Percentiles rank a stretch among this genome's conserved stretches.
Conservation (phyloP, 2,329 filamentous ascomycete species). For the Pseudonectria foliicola region DNA sequence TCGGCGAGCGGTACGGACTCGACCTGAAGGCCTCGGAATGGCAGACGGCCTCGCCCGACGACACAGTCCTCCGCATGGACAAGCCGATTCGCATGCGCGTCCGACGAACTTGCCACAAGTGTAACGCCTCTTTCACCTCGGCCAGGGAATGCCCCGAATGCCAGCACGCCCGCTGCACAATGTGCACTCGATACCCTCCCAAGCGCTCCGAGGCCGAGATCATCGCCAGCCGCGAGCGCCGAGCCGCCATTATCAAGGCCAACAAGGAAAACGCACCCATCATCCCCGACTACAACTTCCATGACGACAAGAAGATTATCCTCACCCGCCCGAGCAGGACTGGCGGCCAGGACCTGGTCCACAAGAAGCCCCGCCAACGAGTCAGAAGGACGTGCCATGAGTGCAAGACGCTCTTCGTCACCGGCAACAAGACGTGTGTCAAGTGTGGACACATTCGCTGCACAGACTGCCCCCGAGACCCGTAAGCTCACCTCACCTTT, state of each 20-base stretch:
- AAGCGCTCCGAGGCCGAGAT: constrained; percentile 53
- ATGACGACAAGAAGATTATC: constrained; percentile 38
- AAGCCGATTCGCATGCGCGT: constrained; percentile 74
- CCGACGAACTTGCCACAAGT: constrained; percentile 74
- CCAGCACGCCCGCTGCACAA: constrained; percentile 72
- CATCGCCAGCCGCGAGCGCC: constrained; percentile 44
- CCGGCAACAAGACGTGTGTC: constrained; percentile 55
- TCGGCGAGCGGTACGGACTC: constrained; percentile 48
- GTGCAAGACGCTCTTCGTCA: constrained; percentile 57
- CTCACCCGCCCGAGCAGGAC: constrained; percentile 59
- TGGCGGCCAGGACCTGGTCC: constrained; percentile 63
- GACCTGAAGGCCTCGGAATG: constrained; percentile 49
- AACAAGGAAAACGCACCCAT: constrained; percentile 51
- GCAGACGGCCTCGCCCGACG: constrained; percentile 40
- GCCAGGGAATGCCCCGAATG: constrained; percentile 71
- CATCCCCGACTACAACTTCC: constrained; percentile 42
- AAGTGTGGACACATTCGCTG: constrained; percentile 68
- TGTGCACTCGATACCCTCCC: constrained; percentile 68
- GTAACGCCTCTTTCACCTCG: constrained; percentile 64
- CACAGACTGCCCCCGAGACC: constrained; percentile 72
- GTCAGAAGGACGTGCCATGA: constrained; percentile 70
- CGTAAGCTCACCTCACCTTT: too few relatives aligned
- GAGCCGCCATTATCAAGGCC: constrained; percentile 44
- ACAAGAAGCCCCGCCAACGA: constrained; percentile 64
- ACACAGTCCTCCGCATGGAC: constrained; percentile 57